Conservation (phyloP, 306 rosid species). For the Luffa acutangula region DNA sequence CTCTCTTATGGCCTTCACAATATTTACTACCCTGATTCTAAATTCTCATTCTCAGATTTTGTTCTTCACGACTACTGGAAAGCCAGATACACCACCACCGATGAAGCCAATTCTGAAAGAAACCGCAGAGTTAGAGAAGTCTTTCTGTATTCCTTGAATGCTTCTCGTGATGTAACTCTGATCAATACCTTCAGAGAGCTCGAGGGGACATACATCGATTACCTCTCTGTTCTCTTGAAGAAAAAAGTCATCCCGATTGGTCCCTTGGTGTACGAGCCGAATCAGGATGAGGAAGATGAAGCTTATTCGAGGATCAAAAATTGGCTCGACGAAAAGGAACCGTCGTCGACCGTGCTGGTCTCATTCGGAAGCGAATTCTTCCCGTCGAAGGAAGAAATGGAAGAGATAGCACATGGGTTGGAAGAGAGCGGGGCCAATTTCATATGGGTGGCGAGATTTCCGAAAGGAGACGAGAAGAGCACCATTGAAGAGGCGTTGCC, state of each 20-base stretch:
- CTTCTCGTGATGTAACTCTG: not conserved
- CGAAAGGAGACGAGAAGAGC: not conserved
- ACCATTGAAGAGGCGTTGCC: conserved; percentile 6
- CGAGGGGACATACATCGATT: conserved; percentile 15
- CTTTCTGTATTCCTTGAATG: not conserved
- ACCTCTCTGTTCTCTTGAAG: not conserved
- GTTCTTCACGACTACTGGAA: not conserved
- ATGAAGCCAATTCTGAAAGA: not conserved
- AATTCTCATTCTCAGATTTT: not conserved
- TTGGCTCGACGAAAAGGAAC: not conserved
- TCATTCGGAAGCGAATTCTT: conserved; percentile 24
- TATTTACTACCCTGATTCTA: not conserved
- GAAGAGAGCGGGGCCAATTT: conserved; percentile 13
- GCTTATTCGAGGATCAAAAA: not conserved
- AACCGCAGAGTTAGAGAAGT: not conserved
- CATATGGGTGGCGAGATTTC: conserved; percentile 18
- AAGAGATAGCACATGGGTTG: conserved; percentile 15
- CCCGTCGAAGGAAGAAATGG: conserved; percentile 7
- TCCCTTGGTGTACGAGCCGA: conserved; percentile 10
- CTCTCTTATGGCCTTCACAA: not conserved
- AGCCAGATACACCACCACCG: not conserved
- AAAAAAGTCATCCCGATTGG: conserved; percentile 17
- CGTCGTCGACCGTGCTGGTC: conserved; percentile 13
- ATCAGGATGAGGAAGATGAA: not conserved
- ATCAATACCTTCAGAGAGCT: conserved; percentile 5